Conservation (phyloP, 768 basidiomycete genomes). For the Mycena rosella region DNA sequence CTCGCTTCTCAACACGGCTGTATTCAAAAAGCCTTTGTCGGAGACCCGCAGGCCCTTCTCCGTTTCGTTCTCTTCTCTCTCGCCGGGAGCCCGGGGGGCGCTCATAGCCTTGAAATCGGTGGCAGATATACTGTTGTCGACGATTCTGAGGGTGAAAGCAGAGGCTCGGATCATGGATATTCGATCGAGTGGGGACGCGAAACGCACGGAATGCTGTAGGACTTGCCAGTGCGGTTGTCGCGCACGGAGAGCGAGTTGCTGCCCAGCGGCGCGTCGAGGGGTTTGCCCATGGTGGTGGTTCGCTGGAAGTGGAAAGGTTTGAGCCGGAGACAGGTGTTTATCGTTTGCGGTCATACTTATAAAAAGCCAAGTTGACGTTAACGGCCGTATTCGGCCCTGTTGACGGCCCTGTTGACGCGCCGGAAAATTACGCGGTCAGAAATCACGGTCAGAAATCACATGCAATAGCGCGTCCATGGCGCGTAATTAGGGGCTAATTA, state of each 20-base stretch:
- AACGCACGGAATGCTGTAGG: constrained; percentile 78
- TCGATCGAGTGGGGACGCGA: constrained; percentile 23
- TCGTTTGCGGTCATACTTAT: constrained; percentile 7
- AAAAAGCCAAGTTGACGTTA: not conserved
- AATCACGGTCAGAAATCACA: constrained; percentile 28
- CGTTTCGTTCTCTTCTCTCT: constrained; percentile 86
- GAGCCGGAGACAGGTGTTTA: constrained; percentile 20
- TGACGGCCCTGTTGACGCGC: not conserved
- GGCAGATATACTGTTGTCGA: constrained; percentile 83
- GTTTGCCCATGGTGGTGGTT: constrained; percentile 32
- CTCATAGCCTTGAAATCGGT: constrained; percentile 85
- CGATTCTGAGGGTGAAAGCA: constrained; percentile 63
- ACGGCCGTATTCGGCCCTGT: no score
- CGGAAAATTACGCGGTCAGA: constrained; percentile 2
- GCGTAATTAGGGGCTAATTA: no score
- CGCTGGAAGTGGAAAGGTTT: constrained; percentile 12
- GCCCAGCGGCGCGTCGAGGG: constrained; percentile 26
- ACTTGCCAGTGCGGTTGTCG: constrained; percentile 90
- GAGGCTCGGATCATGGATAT: constrained; percentile 9
- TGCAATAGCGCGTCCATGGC: no score
- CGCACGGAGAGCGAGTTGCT: constrained; percentile 69
- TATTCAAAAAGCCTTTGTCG: constrained; percentile 88
- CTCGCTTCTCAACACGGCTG: constrained; percentile 81
- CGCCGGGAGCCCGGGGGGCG: constrained; percentile 67
- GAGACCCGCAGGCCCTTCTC: constrained; percentile 83